These are phyloP conservation scores for Huntiella moniliformis DNA, from an alignment of 2,329 filamentous ascomycete genomes.

Conservation along the genomic window DNA sequence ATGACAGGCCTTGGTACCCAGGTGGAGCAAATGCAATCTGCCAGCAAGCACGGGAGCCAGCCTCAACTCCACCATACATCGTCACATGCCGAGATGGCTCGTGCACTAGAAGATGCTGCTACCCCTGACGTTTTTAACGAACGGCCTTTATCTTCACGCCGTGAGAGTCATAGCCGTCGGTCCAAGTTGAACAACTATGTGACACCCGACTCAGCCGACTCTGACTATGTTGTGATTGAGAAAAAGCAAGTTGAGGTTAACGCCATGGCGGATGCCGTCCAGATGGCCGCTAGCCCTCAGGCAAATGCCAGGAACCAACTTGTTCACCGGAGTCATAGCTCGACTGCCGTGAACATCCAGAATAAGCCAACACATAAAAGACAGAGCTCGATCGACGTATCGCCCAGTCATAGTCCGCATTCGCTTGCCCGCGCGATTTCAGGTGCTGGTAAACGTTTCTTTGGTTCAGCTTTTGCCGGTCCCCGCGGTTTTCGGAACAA, in stretches of 20 bases:
- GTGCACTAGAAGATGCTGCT: slow-evolving; percentile 4
- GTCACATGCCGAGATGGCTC: slow-evolving; percentile 5
- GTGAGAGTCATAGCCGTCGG: background rate
- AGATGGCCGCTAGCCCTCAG: slow-evolving; percentile 68
- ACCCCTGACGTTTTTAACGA: background rate
- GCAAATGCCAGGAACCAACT: slow-evolving; percentile 27
- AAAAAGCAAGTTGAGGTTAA: slow-evolving; percentile 93
- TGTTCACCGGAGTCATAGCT: slow-evolving; percentile 14
- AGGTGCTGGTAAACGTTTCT: slow-evolving; percentile 62
- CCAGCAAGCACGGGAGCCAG: background rate
- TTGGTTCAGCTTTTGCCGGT: slow-evolving; percentile 52
- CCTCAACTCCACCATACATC: slow-evolving; percentile 2
- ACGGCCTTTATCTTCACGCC: background rate
- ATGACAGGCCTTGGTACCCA: slow-evolving; percentile 6
- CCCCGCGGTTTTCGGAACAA: slow-evolving; percentile 42
- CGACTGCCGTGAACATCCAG: slow-evolving; percentile 47
- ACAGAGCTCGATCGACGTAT: slow-evolving; percentile 7
- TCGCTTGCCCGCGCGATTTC: slow-evolving; percentile 90
- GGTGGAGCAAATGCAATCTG: background rate
- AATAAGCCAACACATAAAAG: slow-evolving; percentile 48
- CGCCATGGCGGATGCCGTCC: slow-evolving; percentile 89
- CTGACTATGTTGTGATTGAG: slow-evolving; percentile 91
- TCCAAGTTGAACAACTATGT: slow-evolving; percentile 21
- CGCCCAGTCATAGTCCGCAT: slow-evolving; percentile 33
- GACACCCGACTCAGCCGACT: slow-evolving; percentile 73